A percentile compares a stretch with the other conserved stretches of the same genome.
Conservation (phyloP, 2,329 filamentous ascomycete species). For the Annulohypoxylon truncatum region DNA sequence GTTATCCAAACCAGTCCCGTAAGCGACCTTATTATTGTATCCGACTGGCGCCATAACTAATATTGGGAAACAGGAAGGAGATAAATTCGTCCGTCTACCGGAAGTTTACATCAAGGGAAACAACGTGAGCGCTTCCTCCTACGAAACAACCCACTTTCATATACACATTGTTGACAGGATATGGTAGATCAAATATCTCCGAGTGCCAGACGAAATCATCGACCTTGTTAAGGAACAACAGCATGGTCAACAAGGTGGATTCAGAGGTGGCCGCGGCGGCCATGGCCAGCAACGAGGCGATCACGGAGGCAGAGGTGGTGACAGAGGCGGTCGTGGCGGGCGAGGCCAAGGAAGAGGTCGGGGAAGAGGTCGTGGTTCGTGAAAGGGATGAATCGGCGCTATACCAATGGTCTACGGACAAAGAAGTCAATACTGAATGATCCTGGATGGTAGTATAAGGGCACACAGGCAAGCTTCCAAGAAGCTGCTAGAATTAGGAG, state of each 20-base stretch:
- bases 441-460: background rate
- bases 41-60: conserved; percentile 35
- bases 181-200: conserved; percentile 92
- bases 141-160: background rate
- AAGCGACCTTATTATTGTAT: conserved; percentile 43
- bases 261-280: conserved; percentile 73
- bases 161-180: conserved; percentile 39
- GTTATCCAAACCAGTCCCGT: conserved; percentile 94
- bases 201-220: conserved; percentile 96
- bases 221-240: conserved; percentile 94
- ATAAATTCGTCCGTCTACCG: conserved; percentile 90
- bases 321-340: conserved; percentile 66
- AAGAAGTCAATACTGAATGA: background rate
- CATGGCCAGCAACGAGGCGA: conserved; percentile 68
- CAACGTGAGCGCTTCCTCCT: conserved; percentile 73
- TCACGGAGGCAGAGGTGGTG: conserved; percentile 66
- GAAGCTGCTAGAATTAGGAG: conserved; percentile 5
- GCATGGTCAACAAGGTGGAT: conserved; percentile 72
- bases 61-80: conserved; percentile 75
- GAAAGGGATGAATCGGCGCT: conserved; percentile 22
- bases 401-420: background rate
- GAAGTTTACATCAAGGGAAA: conserved; percentile 98
- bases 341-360: conserved; percentile 63
- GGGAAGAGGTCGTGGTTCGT: conserved; percentile 54
- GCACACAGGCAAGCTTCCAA: background rate